phyloP scores from a whole-genome alignment of 305 asterid genomes.

The Fraxinus xanthoxyloides region DNA sequence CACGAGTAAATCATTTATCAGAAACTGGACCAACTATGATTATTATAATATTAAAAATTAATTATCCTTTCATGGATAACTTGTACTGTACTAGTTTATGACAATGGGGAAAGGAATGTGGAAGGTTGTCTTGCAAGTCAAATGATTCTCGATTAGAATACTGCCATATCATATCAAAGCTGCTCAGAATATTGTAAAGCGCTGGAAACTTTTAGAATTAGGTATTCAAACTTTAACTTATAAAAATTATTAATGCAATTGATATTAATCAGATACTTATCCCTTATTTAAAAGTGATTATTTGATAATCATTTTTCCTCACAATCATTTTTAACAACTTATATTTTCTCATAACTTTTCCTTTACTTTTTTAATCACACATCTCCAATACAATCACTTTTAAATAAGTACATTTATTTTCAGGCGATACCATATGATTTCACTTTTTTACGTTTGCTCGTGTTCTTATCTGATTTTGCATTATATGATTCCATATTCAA shows the following conservation, averaged over 20 bases:
- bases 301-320: too few relatives aligned
- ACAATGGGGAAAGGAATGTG: neutral
- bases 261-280: neutral
- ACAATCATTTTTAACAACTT: too few relatives aligned
- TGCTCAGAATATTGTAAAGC: neutral
- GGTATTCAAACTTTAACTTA: too few relatives aligned
- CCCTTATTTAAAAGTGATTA: neutral
- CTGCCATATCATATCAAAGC: slow-evolving; percentile 10
- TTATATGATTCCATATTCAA: neutral
- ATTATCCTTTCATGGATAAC: too few relatives aligned
- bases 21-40: too few relatives aligned
- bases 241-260: neutral
- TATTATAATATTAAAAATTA: too few relatives aligned
- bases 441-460: neutral
- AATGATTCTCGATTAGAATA: neutral
- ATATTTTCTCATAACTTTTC: too few relatives aligned
- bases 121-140: slow-evolving; percentile 10
- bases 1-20: too few relatives aligned
- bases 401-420: too few relatives aligned
- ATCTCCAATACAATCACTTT: neutral
- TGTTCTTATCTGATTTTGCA: neutral
- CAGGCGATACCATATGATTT: too few relatives aligned
- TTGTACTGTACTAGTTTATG: neutral
- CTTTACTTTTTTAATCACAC: too few relatives aligned
- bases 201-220: neutral